Conservation (phyloP, 2,329 filamentous ascomycete species). For the Ophioceras dolichostomum region DNA sequence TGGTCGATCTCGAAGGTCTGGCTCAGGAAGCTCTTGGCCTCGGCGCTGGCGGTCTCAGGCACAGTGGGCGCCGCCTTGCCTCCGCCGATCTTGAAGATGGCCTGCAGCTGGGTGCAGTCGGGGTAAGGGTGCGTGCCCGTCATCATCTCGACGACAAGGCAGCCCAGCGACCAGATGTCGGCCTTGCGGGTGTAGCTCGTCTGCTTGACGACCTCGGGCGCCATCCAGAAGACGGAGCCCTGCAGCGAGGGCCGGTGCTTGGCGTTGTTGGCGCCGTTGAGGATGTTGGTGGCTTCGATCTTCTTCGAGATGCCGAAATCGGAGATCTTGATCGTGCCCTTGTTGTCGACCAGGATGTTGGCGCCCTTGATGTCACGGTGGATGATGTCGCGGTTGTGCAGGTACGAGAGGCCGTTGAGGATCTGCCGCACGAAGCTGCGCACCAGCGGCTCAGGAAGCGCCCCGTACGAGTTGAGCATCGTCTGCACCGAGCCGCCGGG, state of each 20-base stretch:
- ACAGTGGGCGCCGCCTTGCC: slow-evolving; percentile 78
- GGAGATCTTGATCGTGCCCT: slow-evolving; percentile 97
- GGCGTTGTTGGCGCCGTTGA: slow-evolving; percentile 55
- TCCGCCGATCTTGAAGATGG: slow-evolving; percentile 96
- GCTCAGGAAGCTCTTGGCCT: slow-evolving; percentile 71
- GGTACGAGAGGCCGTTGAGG: slow-evolving; percentile 78
- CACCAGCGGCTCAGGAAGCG: slow-evolving; percentile 83
- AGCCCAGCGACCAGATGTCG: slow-evolving; percentile 96
- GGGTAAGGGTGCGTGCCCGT: slow-evolving; percentile 94
- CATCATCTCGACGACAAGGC: slow-evolving; percentile 98
- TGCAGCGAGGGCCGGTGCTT: slow-evolving; percentile 71
- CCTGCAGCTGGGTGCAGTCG: slow-evolving; percentile 91
- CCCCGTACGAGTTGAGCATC: slow-evolving; percentile 97
- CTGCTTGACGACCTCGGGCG: slow-evolving; percentile 94
- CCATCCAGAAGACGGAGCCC: slow-evolving; percentile 99
- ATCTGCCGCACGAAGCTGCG: slow-evolving; percentile 97
- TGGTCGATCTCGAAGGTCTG: slow-evolving; percentile 95
- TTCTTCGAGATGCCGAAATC: slow-evolving; percentile 99
- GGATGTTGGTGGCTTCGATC: slow-evolving; percentile 79
- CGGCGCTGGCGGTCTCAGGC: slow-evolving; percentile 73
- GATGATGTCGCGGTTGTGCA: slow-evolving; percentile 91
- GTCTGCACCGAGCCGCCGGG: slow-evolving; percentile 94
- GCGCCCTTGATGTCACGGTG: slow-evolving; percentile 98
- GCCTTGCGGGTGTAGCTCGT: slow-evolving; percentile 97
- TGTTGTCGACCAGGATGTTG: slow-evolving; percentile 98